Conservation (phyloP, 768 basidiomycete genomes). For the Pleurotus ostreatus region DNA sequence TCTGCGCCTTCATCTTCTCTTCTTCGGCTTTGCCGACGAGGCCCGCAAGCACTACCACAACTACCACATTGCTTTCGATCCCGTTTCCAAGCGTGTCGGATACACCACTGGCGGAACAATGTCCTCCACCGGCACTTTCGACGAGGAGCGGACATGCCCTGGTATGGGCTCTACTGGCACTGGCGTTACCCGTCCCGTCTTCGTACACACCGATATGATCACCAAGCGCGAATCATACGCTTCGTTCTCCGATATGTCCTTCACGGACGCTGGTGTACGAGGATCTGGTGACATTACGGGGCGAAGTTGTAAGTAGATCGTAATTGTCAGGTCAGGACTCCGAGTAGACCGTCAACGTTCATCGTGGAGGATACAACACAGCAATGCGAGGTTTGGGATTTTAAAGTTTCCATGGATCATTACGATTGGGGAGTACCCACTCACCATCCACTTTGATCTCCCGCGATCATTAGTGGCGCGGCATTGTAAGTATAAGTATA, state of each 20-base stretch:
- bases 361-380: no score
- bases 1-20: slow-evolving; percentile 57
- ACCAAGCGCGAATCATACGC: slow-evolving; percentile 44
- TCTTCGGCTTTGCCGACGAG: slow-evolving; percentile 65
- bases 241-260: slow-evolving; percentile 44
- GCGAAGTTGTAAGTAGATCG: no score
- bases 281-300: no score
- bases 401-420: no score
- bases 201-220: slow-evolving; percentile 39
- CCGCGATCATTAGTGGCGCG: no score
- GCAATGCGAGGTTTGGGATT: no score
- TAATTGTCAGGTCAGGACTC: no score
- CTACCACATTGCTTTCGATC: slow-evolving; percentile 25
- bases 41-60: slow-evolving; percentile 46
- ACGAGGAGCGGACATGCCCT: slow-evolving; percentile 16
- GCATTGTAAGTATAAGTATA: no score
- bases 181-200: slow-evolving; percentile 34
- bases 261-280: slow-evolving; percentile 31
- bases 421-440: no score
- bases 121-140: slow-evolving; percentile 16
- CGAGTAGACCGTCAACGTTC: no score
- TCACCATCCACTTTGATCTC: no score
- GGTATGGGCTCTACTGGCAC: slow-evolving; percentile 24
- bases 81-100: slow-evolving; percentile 36
- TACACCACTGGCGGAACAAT: slow-evolving; percentile 17